Evolutionary conservation across 495 filamentous ascomycete species (phyloP), one percentile per base, ranked within the genome.

Genomic region (Aspergillus campestris): DNA sequence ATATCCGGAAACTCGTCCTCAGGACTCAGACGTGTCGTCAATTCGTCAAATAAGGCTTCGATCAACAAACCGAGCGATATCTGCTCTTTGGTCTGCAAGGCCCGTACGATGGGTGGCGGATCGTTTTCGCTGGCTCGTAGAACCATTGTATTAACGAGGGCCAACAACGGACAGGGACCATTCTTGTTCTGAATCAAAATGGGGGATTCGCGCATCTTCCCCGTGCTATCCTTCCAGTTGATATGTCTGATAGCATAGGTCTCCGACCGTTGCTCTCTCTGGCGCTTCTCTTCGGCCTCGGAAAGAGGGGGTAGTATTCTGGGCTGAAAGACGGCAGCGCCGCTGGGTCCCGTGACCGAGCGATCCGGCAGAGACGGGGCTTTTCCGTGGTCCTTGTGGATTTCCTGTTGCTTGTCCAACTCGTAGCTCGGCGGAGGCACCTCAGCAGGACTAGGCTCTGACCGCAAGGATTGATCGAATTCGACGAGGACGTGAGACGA

Each of bases 171-270:
- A 57, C 92, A 98, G 9, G 92, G 92, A 1, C 91, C 91, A 58
- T 98, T 96, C 37, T 81, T 79, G 48, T 95, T 96, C 56, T 98
- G 91, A 3, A 91, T 79, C 18, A 98, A 70, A 31, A 96, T 84
- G 1, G 92, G 89, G 3, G 89, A 84, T 27, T 70, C 65, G 8
- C 76, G 64, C 30, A 80, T 57, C 13, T 52, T 48, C 8, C 64
- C 67, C 0, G 55, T 59, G 12, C 53, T 57, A 51, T 77, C 71
- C 28, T 53, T 64, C 81, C 83, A 86, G 42, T 77, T 77, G 29
- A 86, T 69, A 40, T 81, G 78, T 45, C 83, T 77, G 46, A 87
- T 84, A n/a, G 79, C 72, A 54, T 87, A 87, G 0, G 81, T 81
- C 51, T 86, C 80, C 33, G 74, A 71, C 56, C 73, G 61, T 50